phyloP scores from a whole-genome alignment of 2,329 filamentous ascomycete species.

The Trichophyton simii region DNA sequence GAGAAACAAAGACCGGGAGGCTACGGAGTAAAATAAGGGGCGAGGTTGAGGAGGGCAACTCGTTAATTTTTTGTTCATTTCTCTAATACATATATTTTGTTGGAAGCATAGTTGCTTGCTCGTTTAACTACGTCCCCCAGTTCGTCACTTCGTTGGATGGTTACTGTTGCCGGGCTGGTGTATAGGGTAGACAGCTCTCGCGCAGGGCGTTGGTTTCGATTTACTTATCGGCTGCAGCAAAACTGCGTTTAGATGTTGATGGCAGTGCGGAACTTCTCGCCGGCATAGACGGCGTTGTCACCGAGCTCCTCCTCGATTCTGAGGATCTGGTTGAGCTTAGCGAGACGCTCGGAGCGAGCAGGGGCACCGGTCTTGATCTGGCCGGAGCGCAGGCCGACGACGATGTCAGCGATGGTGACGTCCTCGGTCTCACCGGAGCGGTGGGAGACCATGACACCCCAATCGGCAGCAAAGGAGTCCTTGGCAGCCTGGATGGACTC shows the following conservation, averaged over 20 bases:
- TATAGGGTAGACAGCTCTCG: neutral
- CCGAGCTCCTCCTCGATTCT: constrained; percentile 99
- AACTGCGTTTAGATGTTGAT: constrained; percentile 61
- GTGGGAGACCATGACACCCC: constrained; percentile 99
- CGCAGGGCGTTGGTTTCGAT: neutral
- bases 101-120: neutral
- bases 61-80: neutral
- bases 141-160: neutral
- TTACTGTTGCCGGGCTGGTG: neutral
- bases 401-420: constrained; percentile 97
- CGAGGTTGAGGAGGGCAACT: too few relatives aligned
- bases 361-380: constrained; percentile 99
- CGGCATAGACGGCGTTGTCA: constrained; percentile 80
- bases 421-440: constrained; percentile 98
- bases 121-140: neutral
- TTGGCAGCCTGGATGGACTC: constrained; percentile 99
- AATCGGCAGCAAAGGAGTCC: constrained; percentile 88
- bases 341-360: constrained; percentile 90
- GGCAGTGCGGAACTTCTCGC: constrained; percentile 78
- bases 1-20: too few relatives aligned
- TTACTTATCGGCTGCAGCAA: too few relatives aligned
- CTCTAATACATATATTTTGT: neutral
- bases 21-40: too few relatives aligned
- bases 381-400: constrained; percentile 87
- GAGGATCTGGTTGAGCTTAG: constrained; percentile 99